Conservation (phyloP, 768 basidiomycete species). For the Phylloporus rhodoxanthus region DNA sequence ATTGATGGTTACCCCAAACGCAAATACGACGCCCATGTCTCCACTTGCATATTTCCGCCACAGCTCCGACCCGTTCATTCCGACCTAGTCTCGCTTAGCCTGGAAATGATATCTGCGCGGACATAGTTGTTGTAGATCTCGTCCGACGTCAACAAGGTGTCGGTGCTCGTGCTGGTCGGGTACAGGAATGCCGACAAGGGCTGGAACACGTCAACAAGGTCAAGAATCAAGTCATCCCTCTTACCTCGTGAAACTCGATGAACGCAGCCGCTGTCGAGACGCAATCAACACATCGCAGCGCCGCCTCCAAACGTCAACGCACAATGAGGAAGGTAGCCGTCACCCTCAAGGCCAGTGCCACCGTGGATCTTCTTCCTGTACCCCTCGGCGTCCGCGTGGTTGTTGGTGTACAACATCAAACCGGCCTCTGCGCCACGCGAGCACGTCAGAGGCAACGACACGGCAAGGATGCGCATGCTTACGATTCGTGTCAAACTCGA, state of each 20-base stretch:
- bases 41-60: background rate
- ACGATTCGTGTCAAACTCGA: constrained; percentile 70
- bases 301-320: constrained; percentile 15
- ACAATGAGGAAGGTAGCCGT: constrained; percentile 58
- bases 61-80: constrained; percentile 1
- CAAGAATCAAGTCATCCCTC: background rate
- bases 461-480: constrained; percentile 17
- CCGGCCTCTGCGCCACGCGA: constrained; percentile 48
- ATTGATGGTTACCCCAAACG: too few species aligned
- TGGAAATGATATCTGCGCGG: constrained; percentile 44
- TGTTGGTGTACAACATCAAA: constrained; percentile 70
- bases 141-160: constrained; percentile 62
- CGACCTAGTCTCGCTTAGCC: constrained; percentile 9
- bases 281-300: background rate
- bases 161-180: constrained; percentile 47
- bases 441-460: background rate
- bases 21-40: too few species aligned
- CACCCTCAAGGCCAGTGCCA: constrained; percentile 54
- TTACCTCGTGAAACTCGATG: constrained; percentile 63
- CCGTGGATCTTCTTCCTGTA: constrained; percentile 72
- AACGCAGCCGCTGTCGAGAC: constrained; percentile 49
- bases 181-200: constrained; percentile 64
- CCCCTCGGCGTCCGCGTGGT: constrained; percentile 40
- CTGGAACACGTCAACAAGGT: constrained; percentile 12
- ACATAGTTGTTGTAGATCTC: constrained; percentile 74